These are phyloP conservation scores for Botrytis fragariae DNA, from an alignment of 2,329 filamentous ascomycete species.

Conservation along the genomic window DNA sequence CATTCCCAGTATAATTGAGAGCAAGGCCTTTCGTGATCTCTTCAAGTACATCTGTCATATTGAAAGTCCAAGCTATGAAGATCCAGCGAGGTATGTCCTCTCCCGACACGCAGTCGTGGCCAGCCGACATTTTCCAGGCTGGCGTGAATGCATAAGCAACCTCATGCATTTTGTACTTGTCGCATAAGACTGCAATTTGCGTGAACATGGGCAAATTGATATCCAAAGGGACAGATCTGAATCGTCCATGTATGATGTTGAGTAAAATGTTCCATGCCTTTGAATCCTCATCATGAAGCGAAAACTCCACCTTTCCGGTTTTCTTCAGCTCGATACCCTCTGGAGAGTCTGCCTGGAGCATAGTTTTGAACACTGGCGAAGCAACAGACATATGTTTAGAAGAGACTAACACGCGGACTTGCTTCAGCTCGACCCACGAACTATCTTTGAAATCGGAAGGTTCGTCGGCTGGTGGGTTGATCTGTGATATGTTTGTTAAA, in stretches of 20 bases:
- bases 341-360: not conserved
- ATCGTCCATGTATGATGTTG: not conserved
- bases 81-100: not conserved
- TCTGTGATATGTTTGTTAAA: not conserved
- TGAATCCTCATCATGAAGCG: not conserved
- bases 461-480: not conserved
- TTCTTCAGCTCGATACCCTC: not conserved
- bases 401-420: not conserved
- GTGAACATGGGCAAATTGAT: not conserved
- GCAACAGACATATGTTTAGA: not conserved
- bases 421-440: not conserved
- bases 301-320: not conserved
- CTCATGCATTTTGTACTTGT: constrained; percentile 10
- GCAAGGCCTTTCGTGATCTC: not conserved
- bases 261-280: not conserved
- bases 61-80: not conserved
- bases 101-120: no score
- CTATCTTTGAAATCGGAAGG: rapidly evolving
- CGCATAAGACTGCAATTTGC: not conserved
- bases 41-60: not conserved
- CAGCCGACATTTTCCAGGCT: not conserved
- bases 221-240: not conserved
- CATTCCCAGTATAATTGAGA: not conserved
- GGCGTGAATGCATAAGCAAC: not conserved
- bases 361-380: not conserved